These are phyloP conservation scores for Trichosporon sp. DNA, from an alignment of 1,284 basidiomycete species.

Conservation along the genomic window DNA sequence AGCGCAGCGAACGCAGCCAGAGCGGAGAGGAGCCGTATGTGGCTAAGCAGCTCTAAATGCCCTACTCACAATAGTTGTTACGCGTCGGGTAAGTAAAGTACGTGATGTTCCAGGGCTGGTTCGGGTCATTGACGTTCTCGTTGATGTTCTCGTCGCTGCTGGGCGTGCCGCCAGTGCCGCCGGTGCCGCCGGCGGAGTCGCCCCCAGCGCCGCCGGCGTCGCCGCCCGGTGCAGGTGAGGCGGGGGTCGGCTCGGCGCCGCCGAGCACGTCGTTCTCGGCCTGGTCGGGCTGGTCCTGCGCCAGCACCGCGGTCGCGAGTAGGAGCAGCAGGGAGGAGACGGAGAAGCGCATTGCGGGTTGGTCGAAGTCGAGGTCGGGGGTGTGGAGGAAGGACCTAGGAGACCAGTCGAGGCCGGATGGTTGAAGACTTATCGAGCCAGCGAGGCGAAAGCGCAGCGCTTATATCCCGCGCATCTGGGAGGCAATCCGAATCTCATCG, in stretches of 20 bases:
- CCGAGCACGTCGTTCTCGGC: background rate
- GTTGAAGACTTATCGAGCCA: too few relatives aligned
- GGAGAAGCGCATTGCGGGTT: background rate
- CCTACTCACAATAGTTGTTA: conserved; percentile 16
- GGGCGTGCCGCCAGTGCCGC: background rate
- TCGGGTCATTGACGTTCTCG: background rate
- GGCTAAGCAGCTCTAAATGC: too few relatives aligned
- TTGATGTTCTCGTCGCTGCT: background rate
- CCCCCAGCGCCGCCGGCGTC: background rate
- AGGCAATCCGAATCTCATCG: background rate
- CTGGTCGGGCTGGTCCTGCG: background rate
- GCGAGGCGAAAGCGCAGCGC: too few relatives aligned
- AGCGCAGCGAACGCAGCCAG: background rate
- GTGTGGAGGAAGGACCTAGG: too few relatives aligned
- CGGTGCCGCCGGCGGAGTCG: background rate
- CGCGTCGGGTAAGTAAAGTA: conserved; percentile 12
- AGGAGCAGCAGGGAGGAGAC: background rate
- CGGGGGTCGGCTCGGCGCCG: background rate
- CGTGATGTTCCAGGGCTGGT: conserved; percentile 8
- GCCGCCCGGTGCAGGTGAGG: background rate
- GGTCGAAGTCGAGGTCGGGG: background rate
- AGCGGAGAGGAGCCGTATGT: too few relatives aligned
- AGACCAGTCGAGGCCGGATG: background rate
- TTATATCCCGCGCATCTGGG: too few relatives aligned
- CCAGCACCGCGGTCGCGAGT: background rate